These are phyloP conservation scores for Phytophthora lateralis DNA, from an alignment of 352 stramenopile species.

Conservation along the genomic window DNA sequence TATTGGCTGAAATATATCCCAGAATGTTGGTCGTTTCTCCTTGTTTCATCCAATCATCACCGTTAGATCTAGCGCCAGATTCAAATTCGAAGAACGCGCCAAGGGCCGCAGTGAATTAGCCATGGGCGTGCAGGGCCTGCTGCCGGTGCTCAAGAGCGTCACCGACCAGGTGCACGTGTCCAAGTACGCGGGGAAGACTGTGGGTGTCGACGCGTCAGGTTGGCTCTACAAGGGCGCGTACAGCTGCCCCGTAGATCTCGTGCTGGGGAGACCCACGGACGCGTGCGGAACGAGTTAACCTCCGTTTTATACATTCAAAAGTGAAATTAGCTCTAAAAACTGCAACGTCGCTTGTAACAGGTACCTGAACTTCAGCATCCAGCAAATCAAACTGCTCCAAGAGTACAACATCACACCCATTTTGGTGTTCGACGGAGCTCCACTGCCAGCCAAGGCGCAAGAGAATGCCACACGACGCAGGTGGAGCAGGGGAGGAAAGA, in stretches of 20 bases:
- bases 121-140: conserved; percentile 77
- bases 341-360: conserved; percentile 28
- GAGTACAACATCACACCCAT: conserved; percentile 84
- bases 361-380: conserved; percentile 89
- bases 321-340: conserved; percentile 34
- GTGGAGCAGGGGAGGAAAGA: conserved; percentile 22
- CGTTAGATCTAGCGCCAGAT: conserved; percentile 22
- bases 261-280: conserved; percentile 56
- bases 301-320: conserved; percentile 15
- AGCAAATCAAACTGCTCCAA: conserved; percentile 89
- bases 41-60: conserved; percentile 15
- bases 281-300: conserved; percentile 49
- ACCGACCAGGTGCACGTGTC: conserved; percentile 73
- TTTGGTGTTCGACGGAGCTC: conserved; percentile 94
- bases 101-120: conserved; percentile 18
- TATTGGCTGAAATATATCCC: conserved; percentile 1
- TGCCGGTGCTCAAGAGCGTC: conserved; percentile 74
- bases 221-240: conserved; percentile 94
- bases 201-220: conserved; percentile 69
- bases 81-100: conserved; percentile 20
- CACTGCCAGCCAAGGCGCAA: conserved; percentile 87
- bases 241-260: conserved; percentile 86
- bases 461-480: conserved; percentile 57
- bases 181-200: conserved; percentile 77
- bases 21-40: conserved; percentile 2